Percentiles rank a stretch among this genome's conserved stretches.
phyloP scores from a whole-genome alignment of 2,329 filamentous ascomycete genomes.

The Grosmannia penicillata region DNA sequence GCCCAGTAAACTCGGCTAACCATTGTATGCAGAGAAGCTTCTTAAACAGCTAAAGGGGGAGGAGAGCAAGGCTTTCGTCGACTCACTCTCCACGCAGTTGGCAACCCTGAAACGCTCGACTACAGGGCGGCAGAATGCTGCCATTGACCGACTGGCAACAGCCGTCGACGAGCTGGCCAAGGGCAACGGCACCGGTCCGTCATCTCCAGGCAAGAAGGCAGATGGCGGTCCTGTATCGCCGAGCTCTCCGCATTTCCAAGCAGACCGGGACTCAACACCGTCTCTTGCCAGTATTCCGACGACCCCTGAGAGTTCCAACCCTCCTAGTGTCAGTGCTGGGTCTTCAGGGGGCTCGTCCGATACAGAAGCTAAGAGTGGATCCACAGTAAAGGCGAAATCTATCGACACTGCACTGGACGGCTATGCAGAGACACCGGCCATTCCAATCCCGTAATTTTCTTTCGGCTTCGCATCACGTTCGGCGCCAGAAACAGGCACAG shows the following conservation, averaged over 20 bases:
- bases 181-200: conserved; percentile 7
- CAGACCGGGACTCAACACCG: conserved; percentile 43
- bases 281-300: conserved; percentile 54
- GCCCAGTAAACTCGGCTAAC: too few relatives aligned
- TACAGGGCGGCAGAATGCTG: conserved; percentile 50
- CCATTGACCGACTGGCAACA: conserved; percentile 42
- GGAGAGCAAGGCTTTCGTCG: conserved; percentile 44
- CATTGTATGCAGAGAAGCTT: conserved; percentile 53
- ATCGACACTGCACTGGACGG: neutral
- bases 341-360: conserved; percentile 22
- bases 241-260: conserved; percentile 24
- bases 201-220: neutral
- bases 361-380: neutral
- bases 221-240: conserved; percentile 10
- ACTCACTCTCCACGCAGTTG: conserved; percentile 49
- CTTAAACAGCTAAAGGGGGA: conserved; percentile 45
- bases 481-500: too few relatives aligned
- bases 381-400: neutral
- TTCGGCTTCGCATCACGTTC: too few relatives aligned
- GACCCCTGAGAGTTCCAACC: conserved; percentile 51
- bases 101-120: conserved; percentile 46
- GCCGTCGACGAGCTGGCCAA: conserved; percentile 17
- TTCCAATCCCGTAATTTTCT: too few relatives aligned
- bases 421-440: neutral
- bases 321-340: conserved; percentile 48